Evolutionary conservation across 2,329 filamentous ascomycete species (phyloP), one percentile per base, ranked within the genome.

Genomic region (Trichoderma sp.): DNA sequence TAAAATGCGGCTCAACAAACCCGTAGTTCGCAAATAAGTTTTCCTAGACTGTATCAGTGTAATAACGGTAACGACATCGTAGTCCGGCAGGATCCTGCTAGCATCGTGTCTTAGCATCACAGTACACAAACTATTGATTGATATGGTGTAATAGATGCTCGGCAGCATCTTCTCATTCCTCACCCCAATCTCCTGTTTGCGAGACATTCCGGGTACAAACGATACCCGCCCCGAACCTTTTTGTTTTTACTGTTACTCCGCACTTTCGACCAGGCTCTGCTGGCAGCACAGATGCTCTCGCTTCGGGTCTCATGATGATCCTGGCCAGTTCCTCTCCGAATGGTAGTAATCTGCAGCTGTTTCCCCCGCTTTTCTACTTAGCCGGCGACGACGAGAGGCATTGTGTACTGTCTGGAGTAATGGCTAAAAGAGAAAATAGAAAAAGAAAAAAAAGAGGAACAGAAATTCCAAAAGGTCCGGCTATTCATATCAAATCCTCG

Each of bases 341-440:
- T 19, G 17, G 27, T 42, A 42, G 34, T 32, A 42, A 45, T 22
- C 35, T 64, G 50, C 50, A 48, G 42, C 7, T 25, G 5, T 17
- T 45, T 25, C 61, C 52, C 52, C 61, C 61, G 61, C 61, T 54
- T 64, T 64, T 45, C 48, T 45, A 64, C 61, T 64, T 64, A 64
- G 61, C 61, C 61, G 61, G 61, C 19, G 15, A 64, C 9, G 15
- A 54, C 27, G 25, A 45, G 13, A 64, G 35, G 50, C 17, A 45
- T 34, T 27, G 4, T 25, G 35, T 45, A 35, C 50, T 56, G 12
- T 56, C 48, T 22, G 50, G 37, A 53, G 60, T 56, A 56, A 25
- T 64, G 61, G 61, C 61, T 64, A 64, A 64, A 64, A 32, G 15
- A 34, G 25, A 35, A 42, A 13, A 64, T 22, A 19, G 25, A 25